A percentile compares a stretch with the other conserved stretches of the same genome.
phyloP scores from a whole-genome alignment of 805 yeast genomes.

The Ogataea paradorogensis region DNA sequence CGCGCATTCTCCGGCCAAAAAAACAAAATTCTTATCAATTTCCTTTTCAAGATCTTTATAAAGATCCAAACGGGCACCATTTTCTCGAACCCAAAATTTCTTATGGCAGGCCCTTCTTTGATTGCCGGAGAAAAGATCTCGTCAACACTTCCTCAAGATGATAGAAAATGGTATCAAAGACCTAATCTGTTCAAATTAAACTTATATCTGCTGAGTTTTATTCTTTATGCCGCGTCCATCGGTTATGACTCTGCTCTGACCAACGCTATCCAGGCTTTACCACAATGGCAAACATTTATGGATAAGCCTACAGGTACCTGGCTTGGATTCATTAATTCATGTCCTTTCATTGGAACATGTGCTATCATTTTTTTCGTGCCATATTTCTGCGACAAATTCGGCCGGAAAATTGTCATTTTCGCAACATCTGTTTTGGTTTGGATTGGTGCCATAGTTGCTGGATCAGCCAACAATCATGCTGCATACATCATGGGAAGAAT shows the following conservation, averaged over 20 bases:
- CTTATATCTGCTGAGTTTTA: slow-evolving; percentile 12
- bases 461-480: slow-evolving; percentile 13
- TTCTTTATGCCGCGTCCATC: slow-evolving; percentile 20
- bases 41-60: not conserved
- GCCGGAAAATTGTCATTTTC: slow-evolving; percentile 14
- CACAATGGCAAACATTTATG: slow-evolving; percentile 18
- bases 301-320: slow-evolving; percentile 19
- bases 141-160: slow-evolving; percentile 13
- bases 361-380: slow-evolving; percentile 19
- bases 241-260: slow-evolving; percentile 22
- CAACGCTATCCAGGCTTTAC: slow-evolving; percentile 19
- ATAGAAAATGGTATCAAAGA: slow-evolving; percentile 20
- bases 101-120: slow-evolving; percentile 5
- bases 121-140: slow-evolving; percentile 19
- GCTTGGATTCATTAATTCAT: slow-evolving; percentile 20
- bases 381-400: slow-evolving; percentile 16
- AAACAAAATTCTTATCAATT: not conserved
- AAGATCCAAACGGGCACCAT: not conserved
- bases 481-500: slow-evolving; percentile 17
- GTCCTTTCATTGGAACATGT: slow-evolving; percentile 20
- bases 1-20: not conserved
- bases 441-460: slow-evolving; percentile 17
- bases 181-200: slow-evolving; percentile 17
- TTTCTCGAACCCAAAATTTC: not conserved
- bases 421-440: slow-evolving; percentile 17